Evolutionary conservation across 495 filamentous ascomycete genomes (phyloP).

Genomic region (Aspergillus mulundensis): DNA sequence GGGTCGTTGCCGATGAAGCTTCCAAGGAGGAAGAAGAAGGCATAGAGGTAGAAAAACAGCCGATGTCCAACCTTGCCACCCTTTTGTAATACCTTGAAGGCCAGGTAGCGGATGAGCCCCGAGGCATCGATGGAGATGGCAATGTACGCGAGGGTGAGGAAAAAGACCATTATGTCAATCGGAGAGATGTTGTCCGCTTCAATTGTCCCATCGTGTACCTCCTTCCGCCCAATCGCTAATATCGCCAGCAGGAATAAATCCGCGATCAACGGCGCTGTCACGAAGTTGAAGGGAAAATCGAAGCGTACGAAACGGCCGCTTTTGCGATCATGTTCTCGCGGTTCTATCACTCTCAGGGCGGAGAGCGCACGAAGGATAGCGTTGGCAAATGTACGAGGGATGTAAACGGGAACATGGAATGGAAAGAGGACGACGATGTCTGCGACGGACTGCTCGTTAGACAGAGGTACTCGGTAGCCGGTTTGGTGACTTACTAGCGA

Average conservation of each 20-base stretch:
- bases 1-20: conserved; percentile 12
- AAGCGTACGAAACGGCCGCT: neutral
- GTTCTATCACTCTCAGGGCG: neutral
- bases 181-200: conserved; percentile 11
- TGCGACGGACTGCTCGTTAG: neutral
- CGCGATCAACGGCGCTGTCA: conserved; percentile 11
- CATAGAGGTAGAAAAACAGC: conserved; percentile 8
- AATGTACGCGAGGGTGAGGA: conserved; percentile 13
- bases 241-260: conserved; percentile 9
- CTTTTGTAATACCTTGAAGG: conserved; percentile 11
- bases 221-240: conserved; percentile 8
- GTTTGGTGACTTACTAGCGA: conserved; percentile 2
- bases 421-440: conserved; percentile 11
- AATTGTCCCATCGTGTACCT: conserved; percentile 10
- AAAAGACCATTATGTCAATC: conserved; percentile 13
- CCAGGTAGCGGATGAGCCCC: conserved; percentile 12
- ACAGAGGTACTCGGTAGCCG: neutral
- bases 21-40: conserved; percentile 9
- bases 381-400: neutral
- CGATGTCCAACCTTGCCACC: conserved; percentile 6
- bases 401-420: conserved; percentile 5
- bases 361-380: neutral
- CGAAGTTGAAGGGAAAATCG: conserved; percentile 10
- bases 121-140: conserved; percentile 14
- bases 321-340: neutral